phyloP scores from a whole-genome alignment of 2,329 filamentous ascomycete genomes.

The Apiospora arundinis region DNA sequence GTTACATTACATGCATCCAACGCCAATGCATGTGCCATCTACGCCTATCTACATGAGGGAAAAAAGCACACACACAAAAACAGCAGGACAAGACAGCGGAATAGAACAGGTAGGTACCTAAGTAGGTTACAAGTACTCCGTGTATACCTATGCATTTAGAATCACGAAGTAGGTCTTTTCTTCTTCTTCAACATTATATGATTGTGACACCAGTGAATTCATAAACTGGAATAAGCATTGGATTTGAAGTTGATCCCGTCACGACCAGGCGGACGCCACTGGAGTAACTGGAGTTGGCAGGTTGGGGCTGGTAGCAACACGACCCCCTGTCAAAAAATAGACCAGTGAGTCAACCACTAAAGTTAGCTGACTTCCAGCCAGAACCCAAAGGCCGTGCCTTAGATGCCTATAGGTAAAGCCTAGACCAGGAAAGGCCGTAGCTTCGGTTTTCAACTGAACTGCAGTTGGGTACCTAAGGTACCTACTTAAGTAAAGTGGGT shows the following conservation, averaged over 20 bases:
- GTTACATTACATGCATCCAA: slow-evolving; percentile 10
- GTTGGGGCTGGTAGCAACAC: background rate
- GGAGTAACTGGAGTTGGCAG: background rate
- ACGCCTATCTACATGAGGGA: background rate
- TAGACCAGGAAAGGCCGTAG: background rate
- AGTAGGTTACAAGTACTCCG: too few species aligned
- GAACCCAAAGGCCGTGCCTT: slow-evolving; percentile 4
- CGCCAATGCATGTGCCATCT: background rate
- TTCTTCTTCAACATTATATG: too few species aligned
- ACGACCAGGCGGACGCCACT: too few species aligned
- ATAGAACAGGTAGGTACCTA: too few species aligned
- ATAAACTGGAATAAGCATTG: too few species aligned
- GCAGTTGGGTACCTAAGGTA: background rate
- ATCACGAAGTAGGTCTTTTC: too few species aligned
- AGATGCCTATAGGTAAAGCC: too few species aligned
- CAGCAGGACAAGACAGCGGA: background rate
- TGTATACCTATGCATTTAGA: too few species aligned
- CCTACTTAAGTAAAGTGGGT: too few species aligned
- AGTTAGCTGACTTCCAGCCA: slow-evolving; percentile 12
- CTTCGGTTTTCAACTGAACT: background rate
- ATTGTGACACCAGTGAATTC: too few species aligned
- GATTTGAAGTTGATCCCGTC: too few species aligned
- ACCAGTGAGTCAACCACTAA: slow-evolving; percentile 5
- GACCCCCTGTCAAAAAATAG: background rate
- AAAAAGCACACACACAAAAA: background rate